These are phyloP conservation scores for Diaporthe batatas DNA, from an alignment of 2,329 filamentous ascomycete genomes.

Conservation along the genomic window DNA sequence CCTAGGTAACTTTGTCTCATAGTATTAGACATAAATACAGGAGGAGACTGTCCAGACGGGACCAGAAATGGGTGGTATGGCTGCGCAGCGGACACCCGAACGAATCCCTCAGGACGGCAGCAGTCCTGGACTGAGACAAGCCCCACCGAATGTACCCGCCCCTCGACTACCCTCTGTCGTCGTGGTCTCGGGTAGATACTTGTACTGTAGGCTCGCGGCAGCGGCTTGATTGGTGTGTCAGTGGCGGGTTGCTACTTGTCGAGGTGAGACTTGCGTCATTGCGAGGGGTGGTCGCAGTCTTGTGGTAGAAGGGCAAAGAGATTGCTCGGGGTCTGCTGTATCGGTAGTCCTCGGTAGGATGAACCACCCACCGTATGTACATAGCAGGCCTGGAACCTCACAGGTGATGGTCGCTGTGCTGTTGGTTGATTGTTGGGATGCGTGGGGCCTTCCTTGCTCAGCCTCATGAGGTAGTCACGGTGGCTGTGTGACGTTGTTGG, in stretches of 20 bases:
- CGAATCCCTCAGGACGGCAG: not conserved
- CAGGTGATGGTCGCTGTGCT: too few species aligned
- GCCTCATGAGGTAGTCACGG: not conserved
- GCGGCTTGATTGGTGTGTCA: not conserved
- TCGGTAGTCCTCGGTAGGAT: too few species aligned
- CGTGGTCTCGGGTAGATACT: conserved; percentile 12
- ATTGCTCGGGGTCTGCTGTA: too few species aligned
- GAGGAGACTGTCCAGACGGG: too few species aligned
- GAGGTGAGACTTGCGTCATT: conserved; percentile 6
- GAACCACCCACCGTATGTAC: too few species aligned
- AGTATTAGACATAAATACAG: too few species aligned
- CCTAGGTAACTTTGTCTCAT: too few species aligned
- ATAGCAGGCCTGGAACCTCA: too few species aligned
- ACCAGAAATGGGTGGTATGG: too few species aligned
- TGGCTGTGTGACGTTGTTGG: not conserved
- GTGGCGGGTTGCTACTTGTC: not conserved
- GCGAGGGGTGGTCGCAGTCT: not conserved
- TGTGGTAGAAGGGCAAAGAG: too few species aligned
- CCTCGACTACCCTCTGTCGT: too few species aligned
- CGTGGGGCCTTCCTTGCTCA: conserved; percentile 12
- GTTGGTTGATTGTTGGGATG: too few species aligned
- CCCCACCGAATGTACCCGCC: not conserved
- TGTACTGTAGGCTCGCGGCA: not conserved
- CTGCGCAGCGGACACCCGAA: not conserved
- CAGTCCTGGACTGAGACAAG: not conserved